phyloP scores from a whole-genome alignment of 331 rosid species.

The Dryas integrifolia region DNA sequence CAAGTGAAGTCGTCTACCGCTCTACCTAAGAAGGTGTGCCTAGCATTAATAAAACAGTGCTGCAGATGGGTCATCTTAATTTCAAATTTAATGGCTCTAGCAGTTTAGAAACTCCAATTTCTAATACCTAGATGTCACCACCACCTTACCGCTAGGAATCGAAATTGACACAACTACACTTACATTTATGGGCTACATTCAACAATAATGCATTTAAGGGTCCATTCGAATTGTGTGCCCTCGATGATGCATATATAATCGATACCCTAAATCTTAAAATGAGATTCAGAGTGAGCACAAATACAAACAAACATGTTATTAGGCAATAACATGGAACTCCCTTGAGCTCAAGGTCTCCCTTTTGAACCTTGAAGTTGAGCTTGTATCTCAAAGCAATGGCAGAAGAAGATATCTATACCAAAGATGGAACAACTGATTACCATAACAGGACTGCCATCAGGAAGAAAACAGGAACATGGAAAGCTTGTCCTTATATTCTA shows the following conservation, averaged over 20 bases:
- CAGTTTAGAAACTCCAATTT: not conserved
- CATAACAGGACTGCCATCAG: constrained; percentile 13
- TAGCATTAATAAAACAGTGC: not conserved
- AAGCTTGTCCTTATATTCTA: constrained; percentile 18
- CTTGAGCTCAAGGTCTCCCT: not conserved
- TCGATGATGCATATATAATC: not conserved
- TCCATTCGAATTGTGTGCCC: constrained; percentile 5
- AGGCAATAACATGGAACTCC: not conserved
- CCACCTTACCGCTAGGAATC: not conserved
- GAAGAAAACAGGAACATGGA: constrained; percentile 17
- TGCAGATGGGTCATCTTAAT: not conserved
- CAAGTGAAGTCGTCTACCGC: no score
- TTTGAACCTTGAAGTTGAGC: not conserved
- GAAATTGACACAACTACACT: constrained; percentile 10
- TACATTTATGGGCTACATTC: not conserved
- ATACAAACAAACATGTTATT: not conserved
- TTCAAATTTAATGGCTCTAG: not conserved
- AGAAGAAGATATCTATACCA: constrained; percentile 12
- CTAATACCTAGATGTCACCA: not conserved
- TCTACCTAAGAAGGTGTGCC: not conserved
- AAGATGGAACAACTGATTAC: constrained; percentile 15
- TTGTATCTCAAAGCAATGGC: not conserved
- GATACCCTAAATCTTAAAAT: not conserved
- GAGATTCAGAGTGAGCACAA: not conserved
- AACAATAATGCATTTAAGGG: not conserved